Conservation (phyloP, 1,284 basidiomycete genomes). For the Termitomyces sp. region DNA sequence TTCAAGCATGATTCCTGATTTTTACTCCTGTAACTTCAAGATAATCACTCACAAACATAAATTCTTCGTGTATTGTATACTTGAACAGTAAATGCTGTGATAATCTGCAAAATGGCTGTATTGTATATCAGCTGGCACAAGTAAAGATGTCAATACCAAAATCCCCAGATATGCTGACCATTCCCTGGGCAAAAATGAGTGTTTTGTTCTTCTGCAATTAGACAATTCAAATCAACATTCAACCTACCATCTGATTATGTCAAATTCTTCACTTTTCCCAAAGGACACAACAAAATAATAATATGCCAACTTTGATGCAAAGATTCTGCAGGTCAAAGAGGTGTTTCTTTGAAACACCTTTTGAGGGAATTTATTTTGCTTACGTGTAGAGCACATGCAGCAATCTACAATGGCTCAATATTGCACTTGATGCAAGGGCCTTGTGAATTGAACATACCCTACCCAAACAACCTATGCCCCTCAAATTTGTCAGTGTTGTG, state of each 20-base stretch:
- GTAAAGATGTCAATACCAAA: neutral
- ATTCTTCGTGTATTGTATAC: neutral
- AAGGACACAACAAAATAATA: constrained; percentile 1
- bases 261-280: neutral
- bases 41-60: neutral
- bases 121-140: neutral
- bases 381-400: neutral
- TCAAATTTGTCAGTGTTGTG: neutral
- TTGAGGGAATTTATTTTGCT: neutral
- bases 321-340: neutral
- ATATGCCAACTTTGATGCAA: neutral
- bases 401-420: neutral
- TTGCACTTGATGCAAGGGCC: neutral
- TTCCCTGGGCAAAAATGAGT: neutral
- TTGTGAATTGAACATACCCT: neutral
- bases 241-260: neutral
- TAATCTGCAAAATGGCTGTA: neutral
- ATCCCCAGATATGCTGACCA: constrained; percentile 1
- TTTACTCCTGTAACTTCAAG: neutral
- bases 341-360: neutral
- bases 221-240: neutral
- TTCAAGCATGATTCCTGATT: neutral
- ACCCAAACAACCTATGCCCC: neutral
- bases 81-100: constrained; percentile 2
- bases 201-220: too few species aligned